These are phyloP conservation scores for Keithomyces neogunnii DNA, from an alignment of 2,329 filamentous ascomycete species.

Conservation along the genomic window DNA sequence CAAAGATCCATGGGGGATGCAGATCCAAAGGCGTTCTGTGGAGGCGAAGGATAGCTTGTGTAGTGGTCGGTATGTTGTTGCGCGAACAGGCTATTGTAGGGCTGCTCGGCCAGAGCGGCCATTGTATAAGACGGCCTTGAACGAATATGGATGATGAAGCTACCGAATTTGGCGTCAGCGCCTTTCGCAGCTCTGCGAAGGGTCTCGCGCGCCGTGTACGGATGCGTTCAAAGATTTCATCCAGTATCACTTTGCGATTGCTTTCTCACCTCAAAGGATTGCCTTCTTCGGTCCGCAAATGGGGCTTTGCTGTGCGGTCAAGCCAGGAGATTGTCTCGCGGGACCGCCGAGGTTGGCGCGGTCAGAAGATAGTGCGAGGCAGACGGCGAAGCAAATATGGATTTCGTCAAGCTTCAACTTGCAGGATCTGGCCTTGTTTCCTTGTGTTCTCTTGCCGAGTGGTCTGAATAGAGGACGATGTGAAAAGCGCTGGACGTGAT, in stretches of 20 bases:
- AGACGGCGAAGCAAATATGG: not conserved
- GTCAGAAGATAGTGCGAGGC: not conserved
- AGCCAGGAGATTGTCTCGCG: not conserved
- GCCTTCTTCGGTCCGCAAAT: not conserved
- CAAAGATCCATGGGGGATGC: constrained; percentile 38
- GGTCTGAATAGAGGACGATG: not conserved
- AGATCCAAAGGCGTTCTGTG: constrained; percentile 29
- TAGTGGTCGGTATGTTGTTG: constrained; percentile 29
- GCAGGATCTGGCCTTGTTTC: too few species aligned
- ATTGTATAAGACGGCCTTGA: not conserved
- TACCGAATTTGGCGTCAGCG: not conserved
- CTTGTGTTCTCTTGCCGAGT: not conserved
- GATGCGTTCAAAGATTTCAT: too few species aligned
- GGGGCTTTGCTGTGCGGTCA: not conserved
- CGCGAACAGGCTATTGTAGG: constrained; percentile 3
- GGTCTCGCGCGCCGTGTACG: too few species aligned
- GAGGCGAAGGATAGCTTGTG: constrained; percentile 37
- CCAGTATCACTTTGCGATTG: not conserved
- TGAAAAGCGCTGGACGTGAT: not conserved
- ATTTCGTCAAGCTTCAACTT: not conserved
- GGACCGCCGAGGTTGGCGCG: not conserved
- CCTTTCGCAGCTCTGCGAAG: too few species aligned
- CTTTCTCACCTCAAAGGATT: not conserved
- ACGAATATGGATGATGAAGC: not conserved
- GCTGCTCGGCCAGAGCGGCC: constrained; percentile 4